Evolutionary conservation across 148 eudicot species (phyloP), one percentile per base, ranked within the genome.

Genomic region (Rhododendron vialii): DNA sequence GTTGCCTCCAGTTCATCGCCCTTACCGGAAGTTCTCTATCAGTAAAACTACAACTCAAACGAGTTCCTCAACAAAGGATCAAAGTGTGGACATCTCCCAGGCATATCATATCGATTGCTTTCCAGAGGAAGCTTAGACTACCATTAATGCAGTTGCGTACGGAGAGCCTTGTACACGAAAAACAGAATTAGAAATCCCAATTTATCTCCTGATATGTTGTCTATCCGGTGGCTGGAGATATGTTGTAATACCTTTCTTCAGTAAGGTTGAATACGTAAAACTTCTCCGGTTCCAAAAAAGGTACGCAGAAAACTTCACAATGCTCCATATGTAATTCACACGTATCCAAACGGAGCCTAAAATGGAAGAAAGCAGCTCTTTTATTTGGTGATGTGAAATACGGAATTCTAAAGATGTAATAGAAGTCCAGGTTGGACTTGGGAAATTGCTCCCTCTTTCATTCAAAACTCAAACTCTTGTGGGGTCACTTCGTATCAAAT

Each of bases 1-100:
- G 57, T 87, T 96, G 87, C 99, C 99, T 86, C 98, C 99, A 18
- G 94, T 95, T 84, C 90, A 90, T 75, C 96, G 97, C 55, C 92
- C 97, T 82, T 96, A 92, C 85, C 88, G 88, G 33, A 86, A 89
- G 77, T 90, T 94, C 83, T 82, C 87, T 83, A 85, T 87, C 81
- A 71, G 87, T 53, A 92, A 88, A 86, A 53, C n/a, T 75, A 15
- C 89, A 28, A 88, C 36, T 26, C 85, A 82, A 75, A 41, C 61
- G 51, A 86, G 59, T 74, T 85, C 88, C 12, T 84, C 79, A 2
- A 61, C 88, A 0, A 90, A 84, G 43, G 90, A 90, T 84, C 86
- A 86, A 87, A 88, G 78, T 80, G 51, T n/a, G 33, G 91, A 90
- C 43, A 71, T 80, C 9, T 84, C 85, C 47, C 87, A 74, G 82